phyloP scores from a whole-genome alignment of 176 grass and related monocot genomes.

The Carex scoparia region DNA sequence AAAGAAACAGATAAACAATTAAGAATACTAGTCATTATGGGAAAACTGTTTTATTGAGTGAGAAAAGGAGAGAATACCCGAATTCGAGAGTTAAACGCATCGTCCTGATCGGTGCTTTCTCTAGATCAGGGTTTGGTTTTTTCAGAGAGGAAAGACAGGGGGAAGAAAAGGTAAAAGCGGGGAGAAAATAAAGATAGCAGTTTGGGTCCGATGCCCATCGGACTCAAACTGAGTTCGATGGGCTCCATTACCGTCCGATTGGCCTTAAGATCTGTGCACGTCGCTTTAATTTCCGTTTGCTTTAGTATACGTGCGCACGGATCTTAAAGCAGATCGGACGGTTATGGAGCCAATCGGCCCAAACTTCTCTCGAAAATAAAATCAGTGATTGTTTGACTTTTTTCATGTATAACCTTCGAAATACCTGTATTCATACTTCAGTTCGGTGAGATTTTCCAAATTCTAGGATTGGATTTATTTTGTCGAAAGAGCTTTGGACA shows the following conservation, averaged over 20 bases:
- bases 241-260: too few relatives aligned
- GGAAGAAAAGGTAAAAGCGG: neutral
- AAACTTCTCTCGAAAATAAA: neutral
- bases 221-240: too few relatives aligned
- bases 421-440: neutral
- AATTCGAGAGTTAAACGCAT: conserved; percentile 92
- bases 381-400: neutral
- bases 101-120: neutral
- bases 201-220: too few relatives aligned
- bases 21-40: neutral
- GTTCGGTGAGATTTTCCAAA: neutral
- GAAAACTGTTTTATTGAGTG: neutral
- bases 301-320: too few relatives aligned
- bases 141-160: neutral
- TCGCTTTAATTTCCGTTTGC: too few relatives aligned
- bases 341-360: too few relatives aligned
- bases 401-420: neutral
- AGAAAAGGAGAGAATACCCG: conserved; percentile 41
- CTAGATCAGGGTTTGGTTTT: conserved; percentile 12
- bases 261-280: too few relatives aligned
- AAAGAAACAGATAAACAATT: neutral
- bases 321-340: too few relatives aligned
- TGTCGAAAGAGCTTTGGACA: too few relatives aligned
- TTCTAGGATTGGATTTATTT: too few relatives aligned
- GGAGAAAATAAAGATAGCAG: neutral